phyloP scores from a whole-genome alignment of 345 rosid genomes.

The Citrus sp. region DNA sequence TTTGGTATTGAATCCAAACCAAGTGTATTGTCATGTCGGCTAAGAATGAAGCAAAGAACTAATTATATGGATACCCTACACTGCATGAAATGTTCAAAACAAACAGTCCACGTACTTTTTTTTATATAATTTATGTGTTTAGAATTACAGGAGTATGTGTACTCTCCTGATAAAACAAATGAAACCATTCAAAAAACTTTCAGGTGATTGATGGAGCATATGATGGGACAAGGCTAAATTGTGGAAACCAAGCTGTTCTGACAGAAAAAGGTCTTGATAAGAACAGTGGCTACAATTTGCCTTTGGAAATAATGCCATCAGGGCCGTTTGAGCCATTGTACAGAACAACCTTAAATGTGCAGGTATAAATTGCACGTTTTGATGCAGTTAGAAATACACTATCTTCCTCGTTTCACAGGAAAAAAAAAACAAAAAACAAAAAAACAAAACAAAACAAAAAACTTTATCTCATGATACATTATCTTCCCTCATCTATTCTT shows the following conservation, averaged over 20 bases:
- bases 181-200: neutral
- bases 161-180: neutral
- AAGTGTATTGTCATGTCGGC: too few species aligned
- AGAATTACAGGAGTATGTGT: neutral
- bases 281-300: slow-evolving; percentile 57
- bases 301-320: slow-evolving; percentile 82
- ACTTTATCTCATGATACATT: too few species aligned
- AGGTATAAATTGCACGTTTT: slow-evolving; percentile 35
- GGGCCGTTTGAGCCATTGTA: slow-evolving; percentile 95
- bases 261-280: slow-evolving; percentile 53
- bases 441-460: too few species aligned
- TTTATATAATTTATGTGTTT: too few species aligned
- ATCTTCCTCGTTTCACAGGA: too few species aligned
- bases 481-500: neutral
- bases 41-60: too few species aligned
- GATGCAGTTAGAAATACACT: neutral
- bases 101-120: too few species aligned
- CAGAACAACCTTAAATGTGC: slow-evolving; percentile 66
- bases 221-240: slow-evolving; percentile 58
- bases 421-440: too few species aligned
- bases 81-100: too few species aligned
- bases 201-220: slow-evolving; percentile 82
- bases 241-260: slow-evolving; percentile 69
- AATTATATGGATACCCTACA: too few species aligned
- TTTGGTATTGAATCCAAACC: too few species aligned